Percentiles rank a stretch among this genome's conserved stretches.
phyloP scores from a whole-genome alignment of 495 filamentous ascomycete genomes.

The Neurospora intermedia region DNA sequence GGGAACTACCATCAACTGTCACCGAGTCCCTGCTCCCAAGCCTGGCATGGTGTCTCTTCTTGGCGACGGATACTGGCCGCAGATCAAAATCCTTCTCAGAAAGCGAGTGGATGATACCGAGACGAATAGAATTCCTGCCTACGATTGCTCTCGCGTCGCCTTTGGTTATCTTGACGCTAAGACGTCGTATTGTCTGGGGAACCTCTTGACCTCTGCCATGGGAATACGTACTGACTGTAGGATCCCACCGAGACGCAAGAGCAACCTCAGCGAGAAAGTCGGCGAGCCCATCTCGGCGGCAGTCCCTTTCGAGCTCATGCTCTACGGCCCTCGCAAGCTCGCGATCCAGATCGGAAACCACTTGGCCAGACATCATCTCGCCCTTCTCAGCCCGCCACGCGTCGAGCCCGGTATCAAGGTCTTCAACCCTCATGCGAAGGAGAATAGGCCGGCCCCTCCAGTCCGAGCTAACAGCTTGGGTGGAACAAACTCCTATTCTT shows the following conservation, averaged over 20 bases:
- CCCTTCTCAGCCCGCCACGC: conserved; percentile 50
- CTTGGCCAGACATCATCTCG: conserved; percentile 53
- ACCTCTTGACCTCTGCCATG: conserved; percentile 52
- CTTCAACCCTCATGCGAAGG: conserved; percentile 51
- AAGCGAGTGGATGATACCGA: conserved; percentile 37
- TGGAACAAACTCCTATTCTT: conserved; percentile 1
- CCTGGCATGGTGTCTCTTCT: conserved; percentile 44
- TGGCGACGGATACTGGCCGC: conserved; percentile 49
- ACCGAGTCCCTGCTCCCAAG: conserved; percentile 53
- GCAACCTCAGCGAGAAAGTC: conserved; percentile 36
- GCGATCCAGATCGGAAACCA: conserved; percentile 51
- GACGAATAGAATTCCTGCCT: conserved; percentile 51
- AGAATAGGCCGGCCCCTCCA: conserved; percentile 29
- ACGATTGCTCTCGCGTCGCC: conserved; percentile 55
- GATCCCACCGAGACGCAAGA: conserved; percentile 49
- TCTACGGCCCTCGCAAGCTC: conserved; percentile 69
- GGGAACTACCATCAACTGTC: conserved; percentile 54
- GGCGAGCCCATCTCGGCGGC: conserved; percentile 40
- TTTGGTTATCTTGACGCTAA: conserved; percentile 67
- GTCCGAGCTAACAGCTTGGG: conserved; percentile 7
- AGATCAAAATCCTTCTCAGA: conserved; percentile 58
- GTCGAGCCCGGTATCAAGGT: conserved; percentile 55
- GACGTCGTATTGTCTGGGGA: conserved; percentile 56
- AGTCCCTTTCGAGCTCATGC: conserved; percentile 53
- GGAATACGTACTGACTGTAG: conserved; percentile 56